Evolutionary conservation across 2,329 filamentous ascomycete genomes (phyloP), one percentile per base, ranked within the genome.

Genomic region (Pseudocercospora fuligena): DNA sequence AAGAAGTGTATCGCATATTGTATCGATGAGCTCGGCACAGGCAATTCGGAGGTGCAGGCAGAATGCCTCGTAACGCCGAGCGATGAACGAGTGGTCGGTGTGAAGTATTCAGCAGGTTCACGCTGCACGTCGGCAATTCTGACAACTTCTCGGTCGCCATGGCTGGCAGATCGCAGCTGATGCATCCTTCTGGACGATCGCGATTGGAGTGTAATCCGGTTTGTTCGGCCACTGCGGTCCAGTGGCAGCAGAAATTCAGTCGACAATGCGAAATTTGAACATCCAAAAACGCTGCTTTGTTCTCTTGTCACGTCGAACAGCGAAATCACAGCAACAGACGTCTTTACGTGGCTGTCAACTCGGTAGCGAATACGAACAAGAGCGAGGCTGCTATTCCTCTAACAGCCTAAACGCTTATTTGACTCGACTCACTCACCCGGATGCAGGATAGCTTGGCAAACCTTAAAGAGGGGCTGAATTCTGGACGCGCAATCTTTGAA

Each of bases 1-100:
- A 97, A 76, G 86, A 87, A 82, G 93, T 97, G 9, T 80, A 87
- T 16, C 40, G 40, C 16, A 43, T 43, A n/a, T 5, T 43, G 40
- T 43, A 43, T 43, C n/a, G 40, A 43, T 43, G 40, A 43, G 7
- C 0, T n/a, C n/a, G 40, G 8, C 40, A n/a, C 40, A 43, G 16
- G 33, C 12, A 36, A 14, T 14, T 5, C 5, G 33, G 33, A 36
- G 12, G 12, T 36, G 33, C 31, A 7, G 7, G 31, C 5, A 33
- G 31, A 33, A 33, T 11, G 31, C 31, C 9, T 40, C 36, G 7
- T 16, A n/a, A 16, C 36, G 14, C 36, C 14, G 5, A 40, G 8
- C 36, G 14, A 40, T 16, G 16, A 40, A n/a, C 36, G 36, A 16
- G 36, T n/a, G 5, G 36, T 40, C 36, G 14, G 14, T n/a, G 36